Conservation (phyloP, 208 protist species). For the Acanthamoeba royreba region DNA sequence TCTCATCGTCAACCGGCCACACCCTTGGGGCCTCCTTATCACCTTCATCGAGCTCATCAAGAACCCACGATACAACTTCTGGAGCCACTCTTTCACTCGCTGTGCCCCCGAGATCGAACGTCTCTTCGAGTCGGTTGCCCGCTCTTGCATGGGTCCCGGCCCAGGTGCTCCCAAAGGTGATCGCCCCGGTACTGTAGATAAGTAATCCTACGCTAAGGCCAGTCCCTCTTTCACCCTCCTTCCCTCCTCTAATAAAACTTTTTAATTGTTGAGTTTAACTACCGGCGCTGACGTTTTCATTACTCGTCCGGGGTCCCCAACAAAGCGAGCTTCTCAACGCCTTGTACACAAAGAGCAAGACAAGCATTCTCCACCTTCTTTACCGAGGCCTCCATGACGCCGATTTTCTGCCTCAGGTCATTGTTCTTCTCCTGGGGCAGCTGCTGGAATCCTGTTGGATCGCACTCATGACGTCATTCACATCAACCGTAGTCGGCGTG, state of each 20-base stretch:
- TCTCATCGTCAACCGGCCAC: conserved; percentile 96
- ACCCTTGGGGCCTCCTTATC: conserved; percentile 98
- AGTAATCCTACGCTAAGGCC: neutral
- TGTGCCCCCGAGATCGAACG: conserved; percentile 89
- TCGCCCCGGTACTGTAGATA: neutral
- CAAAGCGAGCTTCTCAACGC: neutral
- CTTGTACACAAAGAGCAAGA: neutral
- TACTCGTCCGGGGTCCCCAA: neutral
- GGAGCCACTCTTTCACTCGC: conserved; percentile 91
- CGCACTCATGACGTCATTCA: neutral
- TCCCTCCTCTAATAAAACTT: neutral
- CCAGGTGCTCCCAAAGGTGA: neutral
- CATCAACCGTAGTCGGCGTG: neutral
- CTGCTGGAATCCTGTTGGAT: neutral
- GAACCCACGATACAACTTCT: conserved; percentile 90
- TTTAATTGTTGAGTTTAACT: neutral
- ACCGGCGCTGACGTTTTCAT: neutral
- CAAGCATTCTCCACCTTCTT: conserved; percentile 60
- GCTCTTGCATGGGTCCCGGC: conserved; percentile 42
- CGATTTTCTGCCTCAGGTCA: conserved; percentile 44
- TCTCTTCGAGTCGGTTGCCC: conserved; percentile 92
- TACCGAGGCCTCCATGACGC: conserved; percentile 48
- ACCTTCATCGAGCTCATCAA: conserved; percentile 99
- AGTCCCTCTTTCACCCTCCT: neutral
- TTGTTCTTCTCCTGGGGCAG: neutral